Percentiles rank a stretch among this genome's conserved stretches.
phyloP scores from a whole-genome alignment of 225 moss, liverwort and hornwort genomes.

The Neckera pumila region DNA sequence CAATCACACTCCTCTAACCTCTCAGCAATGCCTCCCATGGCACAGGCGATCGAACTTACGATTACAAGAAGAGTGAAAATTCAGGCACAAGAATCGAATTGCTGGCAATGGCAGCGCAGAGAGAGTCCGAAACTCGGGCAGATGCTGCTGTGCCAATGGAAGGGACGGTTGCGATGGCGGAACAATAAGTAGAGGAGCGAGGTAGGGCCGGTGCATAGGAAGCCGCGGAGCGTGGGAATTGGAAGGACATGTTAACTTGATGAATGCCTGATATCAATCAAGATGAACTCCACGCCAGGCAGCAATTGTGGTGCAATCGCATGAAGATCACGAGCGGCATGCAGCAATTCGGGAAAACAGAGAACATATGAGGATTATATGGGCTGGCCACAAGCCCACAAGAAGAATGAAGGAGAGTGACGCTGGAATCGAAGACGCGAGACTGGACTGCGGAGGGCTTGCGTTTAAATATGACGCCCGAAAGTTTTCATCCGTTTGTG shows the following conservation, averaged over 20 bases:
- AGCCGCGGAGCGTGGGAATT: background rate
- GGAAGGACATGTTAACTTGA: conserved; percentile 13
- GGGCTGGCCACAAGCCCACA: background rate
- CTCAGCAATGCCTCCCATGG: background rate
- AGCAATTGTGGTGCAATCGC: background rate
- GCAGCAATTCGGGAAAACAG: background rate
- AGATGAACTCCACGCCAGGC: background rate
- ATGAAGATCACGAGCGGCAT: background rate
- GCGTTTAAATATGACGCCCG: background rate
- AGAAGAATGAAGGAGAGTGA: background rate
- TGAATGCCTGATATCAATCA: background rate
- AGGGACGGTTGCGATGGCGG: background rate
- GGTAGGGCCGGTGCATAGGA: background rate
- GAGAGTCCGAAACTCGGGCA: background rate
- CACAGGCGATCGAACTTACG: background rate
- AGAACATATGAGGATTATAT: background rate
- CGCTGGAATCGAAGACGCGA: background rate
- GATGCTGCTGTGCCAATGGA: background rate
- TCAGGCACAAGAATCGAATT: background rate
- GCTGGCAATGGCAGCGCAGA: background rate
- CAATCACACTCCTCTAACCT: background rate
- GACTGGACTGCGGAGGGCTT: background rate
- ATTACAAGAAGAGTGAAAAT: background rate
- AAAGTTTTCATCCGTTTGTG: background rate
- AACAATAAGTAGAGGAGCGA: background rate